Evolutionary conservation across 768 basidiomycete species (phyloP), one percentile per base, ranked within the genome.

Genomic region (Collybia nuda): DNA sequence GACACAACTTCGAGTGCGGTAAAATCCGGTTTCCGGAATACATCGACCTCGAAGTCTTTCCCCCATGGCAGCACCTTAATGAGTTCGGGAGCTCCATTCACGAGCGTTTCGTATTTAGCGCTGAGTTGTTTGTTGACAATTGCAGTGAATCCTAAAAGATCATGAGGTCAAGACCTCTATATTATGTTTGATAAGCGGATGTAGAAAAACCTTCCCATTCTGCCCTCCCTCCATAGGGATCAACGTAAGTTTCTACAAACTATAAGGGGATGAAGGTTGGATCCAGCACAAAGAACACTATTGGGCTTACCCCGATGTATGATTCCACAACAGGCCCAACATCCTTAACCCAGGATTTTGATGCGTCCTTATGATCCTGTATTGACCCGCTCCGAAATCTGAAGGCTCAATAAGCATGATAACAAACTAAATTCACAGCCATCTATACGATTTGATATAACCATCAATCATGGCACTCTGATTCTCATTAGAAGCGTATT

Each of bases 41-140:
- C 67, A 40, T 86, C 83, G n/a, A 84, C 82, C 53, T 81, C 82
- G 48, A 80, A 84, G 48, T 79, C 75, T 50, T 73, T 60, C 0
- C 90, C 91, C 91, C 91, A 94, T 0, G 91, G 91, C 26, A 93
- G 70, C n/a, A 66, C 81, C 62, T 91, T 83, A 69, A 94, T 87
- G 21, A 92, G 74, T 47, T 85, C 78, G 1, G 90, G 84, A n/a
- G 91, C 93, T 24, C 77, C 66, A 46, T 85, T 74, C 19, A 94
- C 91, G 19, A 94, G 76, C 14, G 62, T 76, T 54, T 89, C 87
- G 57, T 92, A 94, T 69, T 90, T 93, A 6, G 83, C 84, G 59
- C 87, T 89, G 40, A 93, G 76, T 51, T 80, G 72, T 67, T 94
- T 93, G 75, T 94, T 82, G 40, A 93, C 90, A 54, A 93, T 88